Evolutionary conservation across 2,329 filamentous ascomycete genomes (phyloP).

Genomic region (Aspergillus caelatus): DNA sequence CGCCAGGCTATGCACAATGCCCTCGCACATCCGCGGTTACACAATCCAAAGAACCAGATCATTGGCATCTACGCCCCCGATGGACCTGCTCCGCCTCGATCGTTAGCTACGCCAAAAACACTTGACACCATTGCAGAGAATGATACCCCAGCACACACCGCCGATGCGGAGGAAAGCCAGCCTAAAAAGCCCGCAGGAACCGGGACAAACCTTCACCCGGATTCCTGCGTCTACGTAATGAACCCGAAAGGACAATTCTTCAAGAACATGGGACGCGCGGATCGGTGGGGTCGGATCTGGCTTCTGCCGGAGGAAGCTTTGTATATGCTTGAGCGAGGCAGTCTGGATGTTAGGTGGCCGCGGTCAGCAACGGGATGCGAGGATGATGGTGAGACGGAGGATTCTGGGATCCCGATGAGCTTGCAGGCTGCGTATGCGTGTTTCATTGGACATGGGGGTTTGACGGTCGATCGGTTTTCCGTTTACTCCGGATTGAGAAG

Average conservation of each 20-base stretch:
- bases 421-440: slow-evolving; percentile 87
- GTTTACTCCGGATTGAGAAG: slow-evolving; percentile 86
- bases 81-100: slow-evolving; percentile 33
- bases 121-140: slow-evolving; percentile 21
- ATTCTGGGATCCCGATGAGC: slow-evolving; percentile 78
- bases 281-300: slow-evolving; percentile 71
- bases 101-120: slow-evolving; percentile 6
- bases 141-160: slow-evolving; percentile 11
- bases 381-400: slow-evolving; percentile 49
- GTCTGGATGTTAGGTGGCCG: slow-evolving; percentile 85
- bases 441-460: slow-evolving; percentile 69
- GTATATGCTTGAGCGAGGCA: slow-evolving; percentile 85
- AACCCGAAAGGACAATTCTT: slow-evolving; percentile 73
- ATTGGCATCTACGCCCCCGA: slow-evolving; percentile 76
- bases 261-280: slow-evolving; percentile 73
- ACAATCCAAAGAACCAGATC: slow-evolving; percentile 67
- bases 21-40: slow-evolving; percentile 73
- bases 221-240: slow-evolving; percentile 65
- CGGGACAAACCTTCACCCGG: slow-evolving; percentile 23
- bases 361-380: slow-evolving; percentile 34
- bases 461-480: slow-evolving; percentile 78
- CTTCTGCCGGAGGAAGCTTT: slow-evolving; percentile 88
- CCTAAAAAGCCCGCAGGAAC: slow-evolving; percentile 15
- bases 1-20: slow-evolving; percentile 88
- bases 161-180: slow-evolving; percentile 13